phyloP scores from a whole-genome alignment of 2,329 filamentous ascomycete genomes.

The Thielaviopsis euricoi region DNA sequence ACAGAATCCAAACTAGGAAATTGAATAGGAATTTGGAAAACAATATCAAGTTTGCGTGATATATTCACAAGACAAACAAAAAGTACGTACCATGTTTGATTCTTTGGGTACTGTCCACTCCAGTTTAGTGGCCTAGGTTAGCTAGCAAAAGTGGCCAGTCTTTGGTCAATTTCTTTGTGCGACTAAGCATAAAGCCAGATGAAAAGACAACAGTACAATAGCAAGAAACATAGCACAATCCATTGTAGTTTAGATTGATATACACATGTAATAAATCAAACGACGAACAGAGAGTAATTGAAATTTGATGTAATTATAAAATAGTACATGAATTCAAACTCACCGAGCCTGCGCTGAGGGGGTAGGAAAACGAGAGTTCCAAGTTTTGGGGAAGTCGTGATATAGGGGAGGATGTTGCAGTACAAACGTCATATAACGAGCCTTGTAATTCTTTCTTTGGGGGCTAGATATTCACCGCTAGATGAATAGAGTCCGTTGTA shows the following conservation, averaged over 20 bases:
- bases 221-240: not conserved
- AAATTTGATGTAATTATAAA: not conserved
- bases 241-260: not conserved
- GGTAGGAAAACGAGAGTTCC: too few species aligned
- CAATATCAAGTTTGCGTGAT: not conserved
- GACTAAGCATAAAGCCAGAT: not conserved
- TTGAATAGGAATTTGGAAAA: not conserved
- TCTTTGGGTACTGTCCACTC: not conserved
- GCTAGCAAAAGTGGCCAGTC: not conserved
- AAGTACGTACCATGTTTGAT: not conserved
- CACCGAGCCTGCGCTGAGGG: too few species aligned
- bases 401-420: too few species aligned
- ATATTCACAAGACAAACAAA: not conserved
- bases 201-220: not conserved
- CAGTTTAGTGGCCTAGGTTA: not conserved
- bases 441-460: too few species aligned
- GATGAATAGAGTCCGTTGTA: too few species aligned
- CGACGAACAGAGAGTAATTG: not conserved
- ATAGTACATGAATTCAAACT: too few species aligned
- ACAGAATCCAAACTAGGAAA: not conserved
- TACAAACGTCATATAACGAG: too few species aligned
- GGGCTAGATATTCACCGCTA: too few species aligned
- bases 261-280: not conserved
- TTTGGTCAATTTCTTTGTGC: not conserved
- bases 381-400: too few species aligned